phyloP scores from a whole-genome alignment of 2,329 filamentous ascomycete species.

The Xylariaceae sp. region DNA sequence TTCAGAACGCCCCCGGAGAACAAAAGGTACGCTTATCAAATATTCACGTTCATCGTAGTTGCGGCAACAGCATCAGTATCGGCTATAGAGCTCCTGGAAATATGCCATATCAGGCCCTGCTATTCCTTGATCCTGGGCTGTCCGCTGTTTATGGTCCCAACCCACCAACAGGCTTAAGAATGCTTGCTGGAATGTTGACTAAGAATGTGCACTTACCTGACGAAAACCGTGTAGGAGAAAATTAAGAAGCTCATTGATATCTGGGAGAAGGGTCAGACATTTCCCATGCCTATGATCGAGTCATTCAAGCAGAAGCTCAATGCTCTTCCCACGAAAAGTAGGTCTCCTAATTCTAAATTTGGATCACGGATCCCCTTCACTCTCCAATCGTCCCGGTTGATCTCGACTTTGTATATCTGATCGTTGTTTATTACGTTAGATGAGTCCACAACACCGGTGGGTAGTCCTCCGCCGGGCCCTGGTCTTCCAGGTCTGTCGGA shows the following conservation, averaged over 20 bases:
- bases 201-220: conserved; percentile 47
- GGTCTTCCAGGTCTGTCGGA: conserved; percentile 41
- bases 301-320: conserved; percentile 82
- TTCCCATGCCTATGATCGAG: conserved; percentile 76
- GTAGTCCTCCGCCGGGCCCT: conserved; percentile 57
- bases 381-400: conserved; percentile 5
- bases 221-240: conserved; percentile 75
- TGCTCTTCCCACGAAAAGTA: conserved; percentile 65
- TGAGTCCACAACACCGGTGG: conserved; percentile 71
- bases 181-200: conserved; percentile 28
- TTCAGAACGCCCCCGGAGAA: conserved; percentile 83
- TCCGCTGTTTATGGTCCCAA: conserved; percentile 6
- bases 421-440: conserved; percentile 50
- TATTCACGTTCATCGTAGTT: conserved; percentile 37
- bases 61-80: conserved; percentile 27
- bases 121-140: conserved; percentile 18
- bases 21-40: conserved; percentile 83
- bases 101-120: conserved; percentile 26
- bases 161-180: conserved; percentile 13
- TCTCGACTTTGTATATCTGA: conserved; percentile 42
- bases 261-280: conserved; percentile 95
- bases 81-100: conserved; percentile 21
- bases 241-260: conserved; percentile 95
- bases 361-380: conserved; percentile 7
- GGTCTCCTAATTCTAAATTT: conserved; percentile 42